phyloP scores from a whole-genome alignment of 805 yeast genomes.

The Millerozyma acaciae region DNA sequence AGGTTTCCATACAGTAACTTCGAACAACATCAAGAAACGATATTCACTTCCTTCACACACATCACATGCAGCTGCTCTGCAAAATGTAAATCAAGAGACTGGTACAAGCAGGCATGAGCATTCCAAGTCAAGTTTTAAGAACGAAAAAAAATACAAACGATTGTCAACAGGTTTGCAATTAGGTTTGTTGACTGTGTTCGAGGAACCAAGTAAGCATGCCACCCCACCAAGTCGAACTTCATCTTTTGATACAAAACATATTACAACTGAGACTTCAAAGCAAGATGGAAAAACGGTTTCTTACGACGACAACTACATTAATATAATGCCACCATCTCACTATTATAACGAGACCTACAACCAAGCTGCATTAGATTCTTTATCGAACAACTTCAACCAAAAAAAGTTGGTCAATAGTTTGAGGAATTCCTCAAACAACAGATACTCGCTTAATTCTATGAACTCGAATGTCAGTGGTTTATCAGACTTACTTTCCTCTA shows the following conservation, averaged over 20 bases:
- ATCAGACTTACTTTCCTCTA: constrained; percentile 46
- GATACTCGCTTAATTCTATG: constrained; percentile 51
- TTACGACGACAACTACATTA: constrained; percentile 26
- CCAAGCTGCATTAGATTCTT: constrained; percentile 32
- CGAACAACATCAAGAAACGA: constrained; percentile 20
- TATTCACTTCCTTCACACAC: constrained; percentile 15
- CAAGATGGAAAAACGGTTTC: constrained; percentile 5
- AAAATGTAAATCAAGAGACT: no score
- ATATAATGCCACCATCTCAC: constrained; percentile 17
- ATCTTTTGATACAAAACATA: neutral
- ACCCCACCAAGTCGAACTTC: neutral
- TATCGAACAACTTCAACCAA: constrained; percentile 19
- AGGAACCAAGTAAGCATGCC: constrained; percentile 17
- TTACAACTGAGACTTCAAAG: neutral
- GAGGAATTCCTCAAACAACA: constrained; percentile 39
- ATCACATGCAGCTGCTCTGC: constrained; percentile 10
- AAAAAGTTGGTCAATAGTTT: constrained; percentile 9
- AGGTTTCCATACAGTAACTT: constrained; percentile 27
- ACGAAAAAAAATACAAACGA: constrained; percentile 23
- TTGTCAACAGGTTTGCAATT: constrained; percentile 35
- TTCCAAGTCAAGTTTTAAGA: constrained; percentile 8
- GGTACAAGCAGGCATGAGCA: no score
- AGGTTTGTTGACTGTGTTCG: constrained; percentile 37
- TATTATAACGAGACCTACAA: constrained; percentile 27
- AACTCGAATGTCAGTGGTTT: constrained; percentile 46